Evolutionary conservation across 495 filamentous ascomycete species (phyloP).

Genomic region (Coniosporium apollinis): DNA sequence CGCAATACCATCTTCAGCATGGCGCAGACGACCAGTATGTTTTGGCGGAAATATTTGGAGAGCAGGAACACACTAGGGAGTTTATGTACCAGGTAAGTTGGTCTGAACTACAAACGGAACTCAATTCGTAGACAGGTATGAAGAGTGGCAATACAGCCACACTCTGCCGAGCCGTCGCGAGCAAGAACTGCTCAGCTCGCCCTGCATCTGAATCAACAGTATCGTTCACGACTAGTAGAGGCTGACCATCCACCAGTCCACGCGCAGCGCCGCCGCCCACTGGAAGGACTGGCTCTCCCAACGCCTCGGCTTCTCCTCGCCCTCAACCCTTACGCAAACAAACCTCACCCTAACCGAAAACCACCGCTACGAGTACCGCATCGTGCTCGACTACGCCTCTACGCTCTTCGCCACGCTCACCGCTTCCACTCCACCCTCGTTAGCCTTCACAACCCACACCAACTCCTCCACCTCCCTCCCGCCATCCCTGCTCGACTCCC

Average conservation of each 20-base stretch:
- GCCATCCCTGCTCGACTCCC: too few relatives aligned
- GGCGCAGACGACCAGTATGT: slow-evolving; percentile 12
- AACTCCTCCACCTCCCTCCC: slow-evolving; percentile 10
- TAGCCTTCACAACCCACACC: too few relatives aligned
- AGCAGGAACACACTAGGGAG: slow-evolving; percentile 16
- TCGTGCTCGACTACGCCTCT: slow-evolving; percentile 16
- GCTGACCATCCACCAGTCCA: too few relatives aligned
- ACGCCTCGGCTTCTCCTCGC: too few relatives aligned
- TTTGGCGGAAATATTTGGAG: slow-evolving; percentile 17
- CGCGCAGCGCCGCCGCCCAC: slow-evolving; percentile 17
- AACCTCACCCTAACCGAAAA: background rate
- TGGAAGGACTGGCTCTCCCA: slow-evolving; percentile 33
- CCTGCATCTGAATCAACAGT: too few relatives aligned
- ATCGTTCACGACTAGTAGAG: too few relatives aligned
- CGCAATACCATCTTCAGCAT: slow-evolving; percentile 2
- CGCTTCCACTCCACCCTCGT: too few relatives aligned
- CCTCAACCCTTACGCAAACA: background rate
- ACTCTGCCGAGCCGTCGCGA: too few relatives aligned
- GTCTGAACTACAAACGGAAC: background rate
- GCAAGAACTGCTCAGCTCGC: too few relatives aligned
- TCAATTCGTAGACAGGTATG: too few relatives aligned
- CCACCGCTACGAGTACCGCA: slow-evolving; percentile 11
- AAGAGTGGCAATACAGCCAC: too few relatives aligned
- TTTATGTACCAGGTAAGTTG: background rate
- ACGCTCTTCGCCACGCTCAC: slow-evolving; percentile 21